phyloP scores from a whole-genome alignment of 371 early-diverging fungal species.

The Capniomyces stellatus region DNA sequence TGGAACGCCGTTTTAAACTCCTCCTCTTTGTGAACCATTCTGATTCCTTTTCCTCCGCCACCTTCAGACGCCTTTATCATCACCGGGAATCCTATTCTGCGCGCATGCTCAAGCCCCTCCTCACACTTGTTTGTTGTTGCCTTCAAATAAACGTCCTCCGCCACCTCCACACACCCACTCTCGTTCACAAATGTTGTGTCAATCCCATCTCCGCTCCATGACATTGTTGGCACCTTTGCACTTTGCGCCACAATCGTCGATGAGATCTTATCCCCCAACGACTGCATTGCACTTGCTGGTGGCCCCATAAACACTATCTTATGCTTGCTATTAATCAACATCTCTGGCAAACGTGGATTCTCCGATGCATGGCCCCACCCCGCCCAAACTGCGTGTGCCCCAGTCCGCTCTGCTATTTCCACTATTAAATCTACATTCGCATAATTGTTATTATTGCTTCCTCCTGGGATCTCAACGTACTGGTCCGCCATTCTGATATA shows the following conservation, averaged over 20 bases:
- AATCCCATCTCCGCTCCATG: slow-evolving; percentile 85
- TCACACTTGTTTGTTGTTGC: slow-evolving; percentile 62
- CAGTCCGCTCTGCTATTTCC: slow-evolving; percentile 88
- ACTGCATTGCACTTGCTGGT: slow-evolving; percentile 94
- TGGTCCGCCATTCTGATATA: slow-evolving; percentile 98
- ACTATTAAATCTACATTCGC: slow-evolving; percentile 95
- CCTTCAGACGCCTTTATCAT: slow-evolving; percentile 99
- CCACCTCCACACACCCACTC: slow-evolving; percentile 61
- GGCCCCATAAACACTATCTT: slow-evolving; percentile 95
- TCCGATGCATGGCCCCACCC: slow-evolving; percentile 99
- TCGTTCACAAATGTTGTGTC: slow-evolving; percentile 39
- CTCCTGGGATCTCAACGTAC: slow-evolving; percentile 93
- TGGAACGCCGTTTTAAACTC: slow-evolving; percentile 59
- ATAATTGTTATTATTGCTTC: slow-evolving; percentile 93
- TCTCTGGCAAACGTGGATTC: slow-evolving; percentile 89
- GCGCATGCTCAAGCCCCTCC: slow-evolving; percentile 61
- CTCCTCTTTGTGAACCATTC: slow-evolving; percentile 58
- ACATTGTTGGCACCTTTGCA: slow-evolving; percentile 88
- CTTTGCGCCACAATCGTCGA: slow-evolving; percentile 96
- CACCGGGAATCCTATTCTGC: slow-evolving; percentile 84
- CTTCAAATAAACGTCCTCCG: slow-evolving; percentile 52
- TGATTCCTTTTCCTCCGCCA: slow-evolving; percentile 98
- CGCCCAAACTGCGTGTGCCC: slow-evolving; percentile 57
- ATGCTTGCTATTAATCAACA: slow-evolving; percentile 54
- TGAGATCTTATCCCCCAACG: slow-evolving; percentile 96